Conservation (phyloP, 2,329 filamentous ascomycete species). For the Diplodia intermedia region DNA sequence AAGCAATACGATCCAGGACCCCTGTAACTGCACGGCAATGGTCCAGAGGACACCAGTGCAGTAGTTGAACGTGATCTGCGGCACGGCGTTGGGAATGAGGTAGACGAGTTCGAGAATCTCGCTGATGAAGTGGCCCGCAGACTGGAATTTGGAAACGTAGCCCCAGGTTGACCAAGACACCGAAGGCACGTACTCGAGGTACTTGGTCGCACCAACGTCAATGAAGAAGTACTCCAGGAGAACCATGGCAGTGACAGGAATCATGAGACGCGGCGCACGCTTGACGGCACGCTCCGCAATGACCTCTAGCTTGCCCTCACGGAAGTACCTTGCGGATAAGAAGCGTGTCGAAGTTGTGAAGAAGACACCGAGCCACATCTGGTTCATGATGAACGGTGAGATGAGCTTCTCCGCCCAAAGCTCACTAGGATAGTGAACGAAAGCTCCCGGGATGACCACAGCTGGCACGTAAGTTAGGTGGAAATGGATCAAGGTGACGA, state of each 20-base stretch:
- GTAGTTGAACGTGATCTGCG: constrained; percentile 57
- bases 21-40: constrained; percentile 58
- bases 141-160: constrained; percentile 50
- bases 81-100: constrained; percentile 57
- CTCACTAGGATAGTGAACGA: constrained; percentile 51
- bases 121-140: constrained; percentile 54
- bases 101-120: constrained; percentile 56
- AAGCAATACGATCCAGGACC: constrained; percentile 54
- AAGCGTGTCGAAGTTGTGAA: constrained; percentile 59
- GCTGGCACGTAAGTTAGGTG: constrained; percentile 53
- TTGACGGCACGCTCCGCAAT: constrained; percentile 55
- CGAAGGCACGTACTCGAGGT: constrained; percentile 55
- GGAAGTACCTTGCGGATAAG: constrained; percentile 52
- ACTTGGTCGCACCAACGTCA: constrained; percentile 52
- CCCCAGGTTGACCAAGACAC: constrained; percentile 59
- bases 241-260: constrained; percentile 54
- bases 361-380: constrained; percentile 58
- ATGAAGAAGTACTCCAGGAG: constrained; percentile 57
- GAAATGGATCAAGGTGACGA: constrained; percentile 57
- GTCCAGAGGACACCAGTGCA: constrained; percentile 60
- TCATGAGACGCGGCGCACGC: constrained; percentile 55
- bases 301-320: constrained; percentile 51
- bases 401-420: constrained; percentile 52
- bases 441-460: constrained; percentile 47
- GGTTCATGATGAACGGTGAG: constrained; percentile 54